Evolutionary conservation across 352 stramenopile genomes (phyloP), one percentile per base, ranked within the genome.

Genomic region (Globisporangium abappressorium): DNA sequence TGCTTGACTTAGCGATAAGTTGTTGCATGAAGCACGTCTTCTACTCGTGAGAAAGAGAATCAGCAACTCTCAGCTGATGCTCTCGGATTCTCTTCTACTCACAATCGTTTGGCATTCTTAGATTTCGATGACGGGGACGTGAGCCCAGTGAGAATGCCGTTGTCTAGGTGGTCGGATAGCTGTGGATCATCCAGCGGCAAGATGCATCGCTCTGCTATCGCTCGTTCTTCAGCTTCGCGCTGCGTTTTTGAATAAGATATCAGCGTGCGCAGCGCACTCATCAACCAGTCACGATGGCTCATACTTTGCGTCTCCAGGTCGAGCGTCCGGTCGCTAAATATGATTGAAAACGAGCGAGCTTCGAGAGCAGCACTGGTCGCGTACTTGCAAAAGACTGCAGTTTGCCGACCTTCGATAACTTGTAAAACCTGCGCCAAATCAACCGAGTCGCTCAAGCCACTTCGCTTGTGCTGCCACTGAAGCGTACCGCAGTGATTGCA

Each of bases 381-480:
- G 65, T 92, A 91, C 73, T 95, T 95, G 68, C 73, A 79, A 49
- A 95, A 95, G 60, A 95, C 87, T 9, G 80, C 77, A 3, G 87
- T 94, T 61, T 84, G 75, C 7, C 85, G 77, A 11, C 85, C 87
- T 1, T 93, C 81, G 3, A 91, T 56, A 36, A 95, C 73, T 49
- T 92, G 81, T 6, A 92, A 60, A 22, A 89, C 85, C 66, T 83
- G 75, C 3, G 87, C 87, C 18, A 95, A 75, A 62, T 95, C 87
- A 2, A 94, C 83, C 0, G 87, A 69, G 43, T 82, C 75, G 62
- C 84, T 93, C 8, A 94, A 71, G 4, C 78, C 74, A 1, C 87
- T 86, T 33, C 87, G 84, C 62, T 95, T 95, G 74, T 95, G 87
- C 63, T 95, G 85, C 87, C 87, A 95, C 69, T 95, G 87, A 7